phyloP scores from a whole-genome alignment of 495 filamentous ascomycete species.

The Hypoxylon intermedium region DNA sequence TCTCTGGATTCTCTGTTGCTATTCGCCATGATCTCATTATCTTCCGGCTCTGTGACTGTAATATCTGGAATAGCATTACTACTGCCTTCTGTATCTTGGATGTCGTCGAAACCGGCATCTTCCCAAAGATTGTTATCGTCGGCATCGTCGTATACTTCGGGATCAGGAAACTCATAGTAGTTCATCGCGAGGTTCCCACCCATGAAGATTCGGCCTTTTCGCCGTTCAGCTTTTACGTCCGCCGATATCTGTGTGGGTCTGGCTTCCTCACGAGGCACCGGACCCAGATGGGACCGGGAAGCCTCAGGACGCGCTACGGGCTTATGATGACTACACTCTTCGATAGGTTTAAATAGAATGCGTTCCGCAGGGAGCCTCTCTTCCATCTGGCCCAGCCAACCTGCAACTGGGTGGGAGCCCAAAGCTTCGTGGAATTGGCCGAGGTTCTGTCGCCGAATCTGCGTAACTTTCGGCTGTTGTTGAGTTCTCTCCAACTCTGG shows the following conservation, averaged over 20 bases:
- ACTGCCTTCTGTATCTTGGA: not conserved
- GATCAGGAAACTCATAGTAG: slow-evolving; percentile 26
- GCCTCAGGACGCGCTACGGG: not conserved
- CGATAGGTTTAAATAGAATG: not conserved
- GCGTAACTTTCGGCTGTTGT: not conserved
- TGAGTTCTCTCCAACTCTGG: not conserved
- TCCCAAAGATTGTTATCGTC: slow-evolving; percentile 18
- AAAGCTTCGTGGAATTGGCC: slow-evolving; percentile 17
- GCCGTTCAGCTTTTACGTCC: slow-evolving; percentile 16
- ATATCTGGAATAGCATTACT: slow-evolving; percentile 5
- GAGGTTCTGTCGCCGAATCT: slow-evolving; percentile 2
- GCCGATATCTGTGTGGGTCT: not conserved
- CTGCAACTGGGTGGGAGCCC: slow-evolving; percentile 11
- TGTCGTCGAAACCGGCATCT: slow-evolving; percentile 26
- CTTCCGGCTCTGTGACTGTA: slow-evolving; percentile 1
- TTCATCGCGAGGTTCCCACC: not conserved
- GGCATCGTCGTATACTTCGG: slow-evolving; percentile 9
- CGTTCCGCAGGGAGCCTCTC: not conserved
- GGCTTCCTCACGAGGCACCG: not conserved
- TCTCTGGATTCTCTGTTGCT: not conserved
- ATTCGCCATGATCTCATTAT: not conserved
- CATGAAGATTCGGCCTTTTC: slow-evolving; percentile 25
- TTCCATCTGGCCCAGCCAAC: not conserved
- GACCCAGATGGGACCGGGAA: not conserved
- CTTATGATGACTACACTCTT: not conserved